These are phyloP conservation scores for Thelonectria olida DNA, from an alignment of 2,329 filamentous ascomycete genomes.

Conservation along the genomic window DNA sequence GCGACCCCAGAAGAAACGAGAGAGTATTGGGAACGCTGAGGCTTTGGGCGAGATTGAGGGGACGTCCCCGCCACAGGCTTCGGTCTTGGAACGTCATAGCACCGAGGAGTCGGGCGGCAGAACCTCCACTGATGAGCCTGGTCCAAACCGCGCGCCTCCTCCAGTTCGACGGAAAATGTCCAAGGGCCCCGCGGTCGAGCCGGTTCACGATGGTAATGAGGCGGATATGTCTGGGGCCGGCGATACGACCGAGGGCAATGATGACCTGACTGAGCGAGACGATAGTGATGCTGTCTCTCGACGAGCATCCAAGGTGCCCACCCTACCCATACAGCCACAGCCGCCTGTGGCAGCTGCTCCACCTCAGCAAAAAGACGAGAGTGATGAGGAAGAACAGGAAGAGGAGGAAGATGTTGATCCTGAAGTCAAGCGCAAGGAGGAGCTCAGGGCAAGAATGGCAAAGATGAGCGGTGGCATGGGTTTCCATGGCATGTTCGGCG, in stretches of 20 bases:
- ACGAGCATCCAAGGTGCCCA: slow-evolving; percentile 50
- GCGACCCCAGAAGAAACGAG: slow-evolving; percentile 74
- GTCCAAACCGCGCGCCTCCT: slow-evolving; percentile 48
- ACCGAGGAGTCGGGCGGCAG: slow-evolving; percentile 58
- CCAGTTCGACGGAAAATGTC: slow-evolving; percentile 64
- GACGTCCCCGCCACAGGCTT: slow-evolving; percentile 39
- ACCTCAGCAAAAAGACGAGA: slow-evolving; percentile 55
- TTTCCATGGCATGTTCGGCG: slow-evolving; percentile 93
- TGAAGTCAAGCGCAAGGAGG: slow-evolving; percentile 84
- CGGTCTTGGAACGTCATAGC: slow-evolving; percentile 55
- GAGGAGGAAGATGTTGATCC: slow-evolving; percentile 89
- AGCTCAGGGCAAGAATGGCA: slow-evolving; percentile 93
- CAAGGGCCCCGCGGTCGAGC: slow-evolving; percentile 53
- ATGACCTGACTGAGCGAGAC: slow-evolving; percentile 74
- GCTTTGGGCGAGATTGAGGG: slow-evolving; percentile 42
- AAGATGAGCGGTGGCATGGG: slow-evolving; percentile 99
- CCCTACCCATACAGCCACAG: slow-evolving; percentile 44
- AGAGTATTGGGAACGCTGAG: slow-evolving; percentile 49
- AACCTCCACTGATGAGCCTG: slow-evolving; percentile 59
- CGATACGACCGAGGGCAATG: slow-evolving; percentile 69
- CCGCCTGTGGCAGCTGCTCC: slow-evolving; percentile 31
- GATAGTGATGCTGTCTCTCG: slow-evolving; percentile 72
- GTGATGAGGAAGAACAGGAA: slow-evolving; percentile 71
- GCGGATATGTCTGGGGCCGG: slow-evolving; percentile 72
- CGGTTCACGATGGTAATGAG: slow-evolving; percentile 68